Evolutionary conservation across 75 land plant species (phyloP).

Genomic region (Selaginella tamariscina): DNA sequence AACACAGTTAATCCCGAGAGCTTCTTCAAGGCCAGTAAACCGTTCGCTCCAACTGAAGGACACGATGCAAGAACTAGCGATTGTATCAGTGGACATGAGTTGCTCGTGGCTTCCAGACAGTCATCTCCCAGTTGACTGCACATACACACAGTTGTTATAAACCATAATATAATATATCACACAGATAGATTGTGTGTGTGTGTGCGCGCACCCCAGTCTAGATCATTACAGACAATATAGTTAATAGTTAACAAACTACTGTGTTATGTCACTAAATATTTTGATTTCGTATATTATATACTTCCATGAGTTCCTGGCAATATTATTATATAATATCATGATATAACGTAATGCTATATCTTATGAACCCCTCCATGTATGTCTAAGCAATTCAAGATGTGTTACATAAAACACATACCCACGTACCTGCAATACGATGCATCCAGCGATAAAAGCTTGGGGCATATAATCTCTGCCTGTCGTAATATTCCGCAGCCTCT

Average conservation of each 20-base stretch:
- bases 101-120: slow-evolving; percentile 60
- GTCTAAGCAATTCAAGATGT: not conserved
- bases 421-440: slow-evolving; percentile 93
- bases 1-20: slow-evolving; percentile 54
- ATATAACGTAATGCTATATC: no score
- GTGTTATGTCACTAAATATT: not conserved
- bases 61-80: slow-evolving; percentile 75
- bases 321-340: no score
- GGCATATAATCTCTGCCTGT: slow-evolving; percentile 61
- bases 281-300: not conserved
- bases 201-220: slow-evolving; percentile 3
- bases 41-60: slow-evolving; percentile 65
- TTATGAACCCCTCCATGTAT: not conserved
- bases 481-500: slow-evolving; percentile 87
- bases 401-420: not conserved
- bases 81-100: slow-evolving; percentile 74
- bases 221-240: not conserved
- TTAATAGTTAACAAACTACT: not conserved
- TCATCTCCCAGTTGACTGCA: slow-evolving; percentile 83
- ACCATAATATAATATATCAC: not conserved
- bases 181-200: not conserved
- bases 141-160: slow-evolving; percentile 6
- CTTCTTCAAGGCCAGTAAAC: slow-evolving; percentile 55
- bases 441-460: slow-evolving; percentile 60
- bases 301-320: no score